These are phyloP conservation scores for Fagopyrum homotropicum DNA, from an alignment of 148 eudicot species.

Conservation along the genomic window DNA sequence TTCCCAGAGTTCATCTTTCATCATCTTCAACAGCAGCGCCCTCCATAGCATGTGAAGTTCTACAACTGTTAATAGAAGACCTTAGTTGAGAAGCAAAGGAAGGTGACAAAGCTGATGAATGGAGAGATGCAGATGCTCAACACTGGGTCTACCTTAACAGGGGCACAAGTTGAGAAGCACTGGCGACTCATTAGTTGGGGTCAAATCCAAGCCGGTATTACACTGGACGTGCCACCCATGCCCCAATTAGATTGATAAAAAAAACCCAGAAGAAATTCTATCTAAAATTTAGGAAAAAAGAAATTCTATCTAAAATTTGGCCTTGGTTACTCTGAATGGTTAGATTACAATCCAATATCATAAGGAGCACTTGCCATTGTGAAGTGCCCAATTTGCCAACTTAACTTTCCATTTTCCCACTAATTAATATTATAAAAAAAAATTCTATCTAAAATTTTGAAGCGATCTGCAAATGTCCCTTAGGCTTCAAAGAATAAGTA, in stretches of 20 bases:
- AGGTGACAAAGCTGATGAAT: slow-evolving; percentile 74
- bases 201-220: slow-evolving; percentile 81
- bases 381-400: neutral
- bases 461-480: neutral
- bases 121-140: slow-evolving; percentile 88
- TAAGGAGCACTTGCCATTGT: neutral
- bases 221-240: slow-evolving; percentile 80
- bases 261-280: too few species aligned
- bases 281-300: too few species aligned
- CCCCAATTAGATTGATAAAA: slow-evolving; percentile 47
- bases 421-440: neutral
- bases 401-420: neutral
- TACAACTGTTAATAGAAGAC: too few species aligned
- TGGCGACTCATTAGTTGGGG: slow-evolving; percentile 99
- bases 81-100: slow-evolving; percentile 94
- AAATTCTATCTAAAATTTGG: too few species aligned
- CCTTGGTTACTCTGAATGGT: neutral
- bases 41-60: too few species aligned
- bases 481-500: neutral
- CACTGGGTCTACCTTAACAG: slow-evolving; percentile 95
- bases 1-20: too few species aligned
- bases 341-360: neutral
- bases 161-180: slow-evolving; percentile 93
- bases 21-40: too few species aligned
- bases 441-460: neutral